phyloP scores from a whole-genome alignment of 2,329 filamentous ascomycete species.

The Monosporascus ibericus region DNA sequence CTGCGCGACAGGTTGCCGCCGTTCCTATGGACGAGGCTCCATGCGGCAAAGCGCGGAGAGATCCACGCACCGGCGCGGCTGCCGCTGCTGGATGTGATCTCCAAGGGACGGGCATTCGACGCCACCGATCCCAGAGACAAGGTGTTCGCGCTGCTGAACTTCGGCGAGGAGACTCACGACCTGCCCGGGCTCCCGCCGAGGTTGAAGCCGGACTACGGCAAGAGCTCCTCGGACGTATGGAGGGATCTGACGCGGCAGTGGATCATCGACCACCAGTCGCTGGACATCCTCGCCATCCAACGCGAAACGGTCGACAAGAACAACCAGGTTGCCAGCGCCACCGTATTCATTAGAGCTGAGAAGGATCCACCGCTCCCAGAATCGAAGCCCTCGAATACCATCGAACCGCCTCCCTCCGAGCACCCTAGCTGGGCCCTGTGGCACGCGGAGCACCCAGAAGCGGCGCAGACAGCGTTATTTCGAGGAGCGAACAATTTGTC shows the following conservation, averaged over 20 bases:
- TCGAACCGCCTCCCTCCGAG: neutral
- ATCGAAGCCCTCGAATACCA: neutral
- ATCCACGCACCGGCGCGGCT: neutral
- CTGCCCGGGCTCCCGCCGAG: neutral
- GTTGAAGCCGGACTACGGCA: constrained; percentile 2
- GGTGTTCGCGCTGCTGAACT: constrained; percentile 1
- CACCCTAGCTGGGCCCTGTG: constrained; percentile 2
- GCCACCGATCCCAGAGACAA: constrained; percentile 3
- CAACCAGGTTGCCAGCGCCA: constrained; percentile 1
- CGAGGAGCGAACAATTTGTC: neutral
- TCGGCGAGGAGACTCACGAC: constrained; percentile 1
- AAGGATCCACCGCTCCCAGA: neutral
- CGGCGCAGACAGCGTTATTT: neutral
- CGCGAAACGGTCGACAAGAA: constrained; percentile 2
- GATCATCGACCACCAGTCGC: constrained; percentile 1
- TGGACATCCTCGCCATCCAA: constrained; percentile 1
- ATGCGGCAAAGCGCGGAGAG: neutral
- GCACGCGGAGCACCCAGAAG: constrained; percentile 1
- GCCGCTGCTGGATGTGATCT: constrained; percentile 1
- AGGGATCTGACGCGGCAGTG: constrained; percentile 3
- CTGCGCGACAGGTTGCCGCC: neutral
- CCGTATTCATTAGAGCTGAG: neutral
- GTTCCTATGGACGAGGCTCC: constrained; percentile 1
- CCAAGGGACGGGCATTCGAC: constrained; percentile 1
- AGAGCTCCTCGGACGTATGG: constrained; percentile 1